A percentile compares a stretch with the other conserved stretches of the same genome.
Evolutionary conservation across 169 alveolate species (phyloP).

Genomic region (Plasmodium gaboni): DNA sequence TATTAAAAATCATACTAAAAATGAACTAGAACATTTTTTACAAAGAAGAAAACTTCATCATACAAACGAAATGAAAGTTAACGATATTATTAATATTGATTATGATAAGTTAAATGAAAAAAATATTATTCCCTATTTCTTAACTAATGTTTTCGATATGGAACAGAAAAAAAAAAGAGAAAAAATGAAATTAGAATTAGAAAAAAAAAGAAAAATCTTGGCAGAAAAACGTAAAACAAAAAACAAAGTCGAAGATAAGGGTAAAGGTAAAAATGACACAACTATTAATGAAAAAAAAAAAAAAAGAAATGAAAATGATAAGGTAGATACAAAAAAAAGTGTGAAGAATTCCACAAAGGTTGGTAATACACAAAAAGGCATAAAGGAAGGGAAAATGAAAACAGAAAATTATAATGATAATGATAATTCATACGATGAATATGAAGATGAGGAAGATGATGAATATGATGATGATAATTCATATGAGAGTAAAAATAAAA

Average conservation of each 20-base stretch:
- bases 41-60: conserved; percentile 27
- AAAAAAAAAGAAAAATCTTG: conserved; percentile 23
- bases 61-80: conserved; percentile 66
- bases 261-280: conserved; percentile 1
- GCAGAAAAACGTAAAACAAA: conserved; percentile 28
- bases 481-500: not conserved
- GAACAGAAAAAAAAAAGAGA: conserved; percentile 66
- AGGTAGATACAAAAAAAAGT: not conserved
- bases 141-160: conserved; percentile 45
- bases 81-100: conserved; percentile 55
- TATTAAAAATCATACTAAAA: conserved; percentile 44
- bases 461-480: conserved; percentile 5
- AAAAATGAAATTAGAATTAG: conserved; percentile 39
- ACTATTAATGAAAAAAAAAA: not conserved
- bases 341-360: not conserved
- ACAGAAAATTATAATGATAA: not conserved
- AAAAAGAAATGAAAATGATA: conserved; percentile 4
- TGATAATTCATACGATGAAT: not conserved
- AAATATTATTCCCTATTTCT: conserved; percentile 61
- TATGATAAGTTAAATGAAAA: conserved; percentile 65
- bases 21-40: conserved; percentile 50
- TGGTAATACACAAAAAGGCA: conserved; percentile 4
- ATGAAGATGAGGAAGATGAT: not conserved
- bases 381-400: not conserved
- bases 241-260: conserved; percentile 2